These are phyloP conservation scores for Pseudisothecium myosuroides DNA, from an alignment of 225 moss, liverwort and hornwort genomes.

Conservation along the genomic window DNA sequence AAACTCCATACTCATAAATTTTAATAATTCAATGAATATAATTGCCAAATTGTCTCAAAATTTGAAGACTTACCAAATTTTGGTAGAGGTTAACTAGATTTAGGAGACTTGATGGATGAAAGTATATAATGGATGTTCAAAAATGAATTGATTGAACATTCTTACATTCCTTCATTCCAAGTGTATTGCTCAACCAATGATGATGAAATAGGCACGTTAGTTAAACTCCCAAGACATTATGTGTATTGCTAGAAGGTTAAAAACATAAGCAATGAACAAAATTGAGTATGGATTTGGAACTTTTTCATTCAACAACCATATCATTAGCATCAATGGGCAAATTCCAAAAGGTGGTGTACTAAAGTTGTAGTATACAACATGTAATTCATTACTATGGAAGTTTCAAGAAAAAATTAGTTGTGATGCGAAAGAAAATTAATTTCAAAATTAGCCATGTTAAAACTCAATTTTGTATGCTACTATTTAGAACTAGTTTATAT, in stretches of 20 bases:
- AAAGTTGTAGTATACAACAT: too few relatives aligned
- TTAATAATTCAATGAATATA: fast-evolving
- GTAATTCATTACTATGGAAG: too few relatives aligned
- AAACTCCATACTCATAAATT: fast-evolving
- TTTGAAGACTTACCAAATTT: neutral
- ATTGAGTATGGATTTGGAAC: too few relatives aligned
- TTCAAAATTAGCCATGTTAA: too few relatives aligned
- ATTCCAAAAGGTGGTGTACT: too few relatives aligned
- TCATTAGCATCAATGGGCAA: too few relatives aligned
- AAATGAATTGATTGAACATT: neutral
- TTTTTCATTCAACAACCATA: too few relatives aligned
- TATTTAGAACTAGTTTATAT: too few relatives aligned
- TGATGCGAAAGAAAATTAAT: too few relatives aligned
- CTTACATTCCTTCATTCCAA: neutral
- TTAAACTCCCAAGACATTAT: neutral
- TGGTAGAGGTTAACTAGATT: neutral
- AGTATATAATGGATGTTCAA: neutral
- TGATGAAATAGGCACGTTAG: neutral
- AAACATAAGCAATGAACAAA: neutral
- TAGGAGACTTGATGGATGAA: neutral
- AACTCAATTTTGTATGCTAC: too few relatives aligned
- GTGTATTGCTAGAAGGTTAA: neutral
- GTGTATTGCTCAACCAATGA: neutral
- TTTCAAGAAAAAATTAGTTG: too few relatives aligned
- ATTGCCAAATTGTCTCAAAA: neutral